These are phyloP conservation scores for Metarhizium rileyi DNA, from an alignment of 2,329 filamentous ascomycete genomes.

Conservation along the genomic window DNA sequence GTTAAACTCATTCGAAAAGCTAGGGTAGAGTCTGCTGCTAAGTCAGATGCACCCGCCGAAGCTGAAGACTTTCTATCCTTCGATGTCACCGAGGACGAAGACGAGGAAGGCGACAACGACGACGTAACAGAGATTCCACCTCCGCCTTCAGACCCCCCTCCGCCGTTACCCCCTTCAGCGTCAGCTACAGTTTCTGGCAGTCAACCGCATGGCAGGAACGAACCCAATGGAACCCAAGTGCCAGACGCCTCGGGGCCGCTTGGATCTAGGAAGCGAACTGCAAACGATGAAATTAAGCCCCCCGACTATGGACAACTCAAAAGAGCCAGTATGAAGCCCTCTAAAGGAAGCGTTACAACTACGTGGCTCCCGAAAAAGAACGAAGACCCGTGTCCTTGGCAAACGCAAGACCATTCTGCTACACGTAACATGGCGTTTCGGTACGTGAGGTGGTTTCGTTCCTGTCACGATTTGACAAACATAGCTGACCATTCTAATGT, in stretches of 20 bases:
- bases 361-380: slow-evolving; percentile 39
- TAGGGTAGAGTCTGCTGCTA: slow-evolving; percentile 47
- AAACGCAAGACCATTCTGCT: slow-evolving; percentile 41
- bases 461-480: not conserved
- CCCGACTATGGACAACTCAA: slow-evolving; percentile 43
- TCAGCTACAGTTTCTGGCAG: not conserved
- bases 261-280: slow-evolving; percentile 65
- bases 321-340: slow-evolving; percentile 37
- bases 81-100: slow-evolving; percentile 52
- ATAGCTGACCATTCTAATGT: not conserved
- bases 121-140: slow-evolving; percentile 10
- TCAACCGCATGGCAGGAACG: slow-evolving; percentile 10
- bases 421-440: slow-evolving; percentile 45
- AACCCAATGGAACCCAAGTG: slow-evolving; percentile 4
- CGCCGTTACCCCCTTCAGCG: not conserved
- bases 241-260: slow-evolving; percentile 34
- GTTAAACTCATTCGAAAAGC: slow-evolving; percentile 89
- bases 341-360: slow-evolving; percentile 38
- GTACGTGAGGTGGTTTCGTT: slow-evolving; percentile 28
- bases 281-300: slow-evolving; percentile 56
- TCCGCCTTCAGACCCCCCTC: slow-evolving; percentile 13
- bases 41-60: slow-evolving; percentile 43
- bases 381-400: slow-evolving; percentile 54
- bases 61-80: slow-evolving; percentile 87
- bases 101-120: slow-evolving; percentile 18